Evolutionary conservation across 2,329 filamentous ascomycete genomes (phyloP).

Genomic region (Phaeosphaeriaceae sp.): DNA sequence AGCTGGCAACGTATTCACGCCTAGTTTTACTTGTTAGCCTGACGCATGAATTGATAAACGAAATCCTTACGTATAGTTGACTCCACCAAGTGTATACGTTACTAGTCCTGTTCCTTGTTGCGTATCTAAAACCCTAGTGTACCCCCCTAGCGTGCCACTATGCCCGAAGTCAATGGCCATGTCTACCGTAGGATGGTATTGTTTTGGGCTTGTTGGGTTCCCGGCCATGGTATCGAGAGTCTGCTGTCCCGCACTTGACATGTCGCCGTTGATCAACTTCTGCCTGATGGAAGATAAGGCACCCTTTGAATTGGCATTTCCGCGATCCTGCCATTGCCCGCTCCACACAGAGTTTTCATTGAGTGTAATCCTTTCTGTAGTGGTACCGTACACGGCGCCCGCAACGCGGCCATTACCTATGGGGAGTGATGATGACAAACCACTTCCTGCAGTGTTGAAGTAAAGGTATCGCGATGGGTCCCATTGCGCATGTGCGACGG

Average conservation of each 20-base stretch:
- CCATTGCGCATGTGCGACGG: constrained; percentile 1
- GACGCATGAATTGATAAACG: background rate
- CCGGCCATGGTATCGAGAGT: constrained; percentile 1
- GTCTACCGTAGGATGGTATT: constrained; percentile 2
- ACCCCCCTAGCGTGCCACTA: background rate
- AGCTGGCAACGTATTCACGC: constrained; percentile 16
- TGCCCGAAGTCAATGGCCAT: constrained; percentile 12
- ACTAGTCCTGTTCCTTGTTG: constrained; percentile 8
- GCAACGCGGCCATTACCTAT: constrained; percentile 20
- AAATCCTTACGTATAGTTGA: constrained; percentile 14
- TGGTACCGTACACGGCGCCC: constrained; percentile 12
- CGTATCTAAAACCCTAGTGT: constrained; percentile 15
- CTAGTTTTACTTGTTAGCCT: background rate
- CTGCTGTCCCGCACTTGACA: constrained; percentile 10
- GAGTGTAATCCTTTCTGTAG: constrained; percentile 11
- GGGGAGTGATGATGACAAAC: constrained; percentile 1
- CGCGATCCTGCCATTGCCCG: constrained; percentile 16
- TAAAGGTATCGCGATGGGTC: constrained; percentile 2
- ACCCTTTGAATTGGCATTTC: constrained; percentile 5
- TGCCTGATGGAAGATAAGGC: constrained; percentile 6
- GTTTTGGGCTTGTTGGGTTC: constrained; percentile 8
- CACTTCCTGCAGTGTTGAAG: constrained; percentile 2
- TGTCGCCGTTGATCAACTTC: constrained; percentile 12
- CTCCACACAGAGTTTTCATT: constrained; percentile 23
- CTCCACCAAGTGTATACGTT: constrained; percentile 9